A percentile compares a stretch with the other conserved stretches of the same genome.
These are phyloP conservation scores for Herpotrichia juniperi DNA, from an alignment of 2,329 filamentous ascomycete genomes.

Conservation along the genomic window DNA sequence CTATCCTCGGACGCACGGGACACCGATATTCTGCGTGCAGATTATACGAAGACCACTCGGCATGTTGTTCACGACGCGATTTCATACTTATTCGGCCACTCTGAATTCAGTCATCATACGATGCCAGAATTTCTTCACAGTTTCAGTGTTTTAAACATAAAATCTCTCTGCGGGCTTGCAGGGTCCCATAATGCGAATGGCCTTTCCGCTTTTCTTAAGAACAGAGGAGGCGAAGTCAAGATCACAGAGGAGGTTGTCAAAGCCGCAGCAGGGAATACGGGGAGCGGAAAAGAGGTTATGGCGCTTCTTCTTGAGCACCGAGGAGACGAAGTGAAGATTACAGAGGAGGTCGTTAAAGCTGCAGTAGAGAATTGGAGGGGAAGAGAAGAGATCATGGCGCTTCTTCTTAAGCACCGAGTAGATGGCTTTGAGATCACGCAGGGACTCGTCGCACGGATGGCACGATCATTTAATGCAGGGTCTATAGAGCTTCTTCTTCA, in stretches of 20 bases:
- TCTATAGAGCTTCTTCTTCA: slow-evolving; percentile 3
- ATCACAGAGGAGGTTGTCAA: not conserved
- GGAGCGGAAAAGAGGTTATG: too few species aligned
- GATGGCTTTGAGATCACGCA: slow-evolving; percentile 5
- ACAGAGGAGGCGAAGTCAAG: too few species aligned
- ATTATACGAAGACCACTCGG: slow-evolving; percentile 12
- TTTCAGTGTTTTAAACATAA: not conserved
- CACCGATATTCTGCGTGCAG: slow-evolving; percentile 7
- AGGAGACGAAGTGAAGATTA: slow-evolving; percentile 2
- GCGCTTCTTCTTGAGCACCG: not conserved
- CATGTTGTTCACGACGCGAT: slow-evolving; percentile 10
- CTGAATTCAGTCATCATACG: too few species aligned
- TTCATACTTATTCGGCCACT: slow-evolving; percentile 10
- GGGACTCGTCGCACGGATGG: not conserved
- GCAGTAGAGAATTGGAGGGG: too few species aligned
- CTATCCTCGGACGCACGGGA: slow-evolving; percentile 22
- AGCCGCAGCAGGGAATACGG: too few species aligned
- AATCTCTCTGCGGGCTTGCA: not conserved
- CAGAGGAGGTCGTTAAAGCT: too few species aligned
- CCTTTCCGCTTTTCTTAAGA: too few species aligned
- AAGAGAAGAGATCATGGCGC: not conserved
- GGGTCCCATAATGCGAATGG: not conserved
- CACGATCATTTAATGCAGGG: not conserved
- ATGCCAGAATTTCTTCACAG: not conserved
- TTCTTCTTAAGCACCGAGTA: not conserved